Conservation (phyloP, 306 rosid species). For the Vicia villosa region DNA sequence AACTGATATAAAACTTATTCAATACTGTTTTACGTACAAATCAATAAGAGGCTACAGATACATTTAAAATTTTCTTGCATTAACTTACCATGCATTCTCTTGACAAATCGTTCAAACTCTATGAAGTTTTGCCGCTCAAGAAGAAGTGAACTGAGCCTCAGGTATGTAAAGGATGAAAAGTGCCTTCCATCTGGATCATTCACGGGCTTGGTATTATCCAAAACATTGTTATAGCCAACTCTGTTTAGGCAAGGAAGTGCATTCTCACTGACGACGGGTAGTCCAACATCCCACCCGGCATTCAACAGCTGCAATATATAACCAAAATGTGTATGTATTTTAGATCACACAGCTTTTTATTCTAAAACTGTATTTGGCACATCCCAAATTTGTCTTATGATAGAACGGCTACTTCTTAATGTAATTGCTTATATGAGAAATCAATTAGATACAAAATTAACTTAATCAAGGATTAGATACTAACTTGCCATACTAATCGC, state of each 20-base stretch:
- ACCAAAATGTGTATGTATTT: slow-evolving; percentile 27
- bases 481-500: slow-evolving; percentile 92
- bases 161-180: slow-evolving; percentile 76
- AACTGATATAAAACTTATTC: not conserved
- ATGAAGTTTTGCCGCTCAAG: slow-evolving; percentile 76
- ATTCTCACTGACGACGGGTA: slow-evolving; percentile 72
- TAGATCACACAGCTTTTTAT: slow-evolving; percentile 17
- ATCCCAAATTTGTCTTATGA: slow-evolving; percentile 8
- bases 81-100: slow-evolving; percentile 91
- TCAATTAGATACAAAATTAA: slow-evolving; percentile 20
- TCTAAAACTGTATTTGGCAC: slow-evolving; percentile 8
- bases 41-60: not conserved
- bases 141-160: slow-evolving; percentile 76
- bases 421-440: slow-evolving; percentile 25
- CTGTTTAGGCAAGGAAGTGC: slow-evolving; percentile 73
- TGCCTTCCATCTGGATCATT: slow-evolving; percentile 89
- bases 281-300: slow-evolving; percentile 81
- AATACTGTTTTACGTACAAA: not conserved
- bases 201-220: slow-evolving; percentile 79
- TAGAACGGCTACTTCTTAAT: slow-evolving; percentile 8
- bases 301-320: slow-evolving; percentile 68
- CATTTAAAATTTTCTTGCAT: slow-evolving; percentile 1
- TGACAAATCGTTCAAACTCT: slow-evolving; percentile 86
- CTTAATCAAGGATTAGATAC: slow-evolving; percentile 35
- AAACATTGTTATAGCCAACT: slow-evolving; percentile 72